phyloP scores from a whole-genome alignment of 2,329 filamentous ascomycete genomes.

The Achaetomium macrosporum region DNA sequence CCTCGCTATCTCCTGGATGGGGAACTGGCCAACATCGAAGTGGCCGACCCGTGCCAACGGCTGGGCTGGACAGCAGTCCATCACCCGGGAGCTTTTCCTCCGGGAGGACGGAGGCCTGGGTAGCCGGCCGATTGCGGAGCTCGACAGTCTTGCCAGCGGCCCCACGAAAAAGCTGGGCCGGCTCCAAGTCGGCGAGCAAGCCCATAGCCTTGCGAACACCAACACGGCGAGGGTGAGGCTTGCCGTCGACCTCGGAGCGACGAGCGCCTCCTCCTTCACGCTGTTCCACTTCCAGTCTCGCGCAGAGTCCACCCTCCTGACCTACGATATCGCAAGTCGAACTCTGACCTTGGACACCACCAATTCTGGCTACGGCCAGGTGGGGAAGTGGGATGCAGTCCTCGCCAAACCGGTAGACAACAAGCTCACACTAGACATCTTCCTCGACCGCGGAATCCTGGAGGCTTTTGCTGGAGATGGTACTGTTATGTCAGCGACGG shows the following conservation, averaged over 20 bases:
- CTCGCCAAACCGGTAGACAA: slow-evolving; percentile 19
- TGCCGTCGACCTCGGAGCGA: slow-evolving; percentile 22
- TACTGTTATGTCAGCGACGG: slow-evolving; percentile 25
- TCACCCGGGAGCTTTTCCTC: slow-evolving; percentile 29
- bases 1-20: slow-evolving; percentile 26
- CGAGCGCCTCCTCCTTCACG: slow-evolving; percentile 25
- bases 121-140: slow-evolving; percentile 24
- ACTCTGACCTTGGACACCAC: slow-evolving; percentile 29
- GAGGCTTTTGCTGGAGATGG: slow-evolving; percentile 29
- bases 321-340: slow-evolving; percentile 19
- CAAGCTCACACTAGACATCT: slow-evolving; percentile 27
- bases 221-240: slow-evolving; percentile 26
- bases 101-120: slow-evolving; percentile 26
- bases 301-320: slow-evolving; percentile 24
- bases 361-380: slow-evolving; percentile 28
- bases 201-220: slow-evolving; percentile 19
- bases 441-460: slow-evolving; percentile 27
- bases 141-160: slow-evolving; percentile 22
- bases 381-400: slow-evolving; percentile 25
- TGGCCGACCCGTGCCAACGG: slow-evolving; percentile 27
- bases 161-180: slow-evolving; percentile 14
- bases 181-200: slow-evolving; percentile 15
- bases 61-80: slow-evolving; percentile 27
- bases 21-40: slow-evolving; percentile 25
- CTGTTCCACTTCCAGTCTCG: slow-evolving; percentile 24